Percentiles rank a stretch among this genome's conserved stretches.
phyloP scores from a whole-genome alignment of 345 rosid genomes.

The Pistacia vera region DNA sequence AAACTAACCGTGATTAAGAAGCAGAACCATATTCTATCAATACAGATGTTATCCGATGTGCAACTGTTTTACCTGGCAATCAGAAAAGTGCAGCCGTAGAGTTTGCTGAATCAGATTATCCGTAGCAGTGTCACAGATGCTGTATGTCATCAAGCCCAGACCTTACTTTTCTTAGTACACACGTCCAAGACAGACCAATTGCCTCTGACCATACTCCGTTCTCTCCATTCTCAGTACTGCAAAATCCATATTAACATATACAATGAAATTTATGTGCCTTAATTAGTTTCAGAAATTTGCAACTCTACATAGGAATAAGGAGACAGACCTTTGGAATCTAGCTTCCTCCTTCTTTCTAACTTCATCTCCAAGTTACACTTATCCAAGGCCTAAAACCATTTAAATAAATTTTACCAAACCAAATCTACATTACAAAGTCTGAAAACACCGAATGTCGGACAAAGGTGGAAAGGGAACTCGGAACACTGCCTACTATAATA shows the following conservation, averaged over 20 bases:
- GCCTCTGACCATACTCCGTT: slow-evolving; percentile 96
- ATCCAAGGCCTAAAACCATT: slow-evolving; percentile 66
- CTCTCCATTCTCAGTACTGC: slow-evolving; percentile 82
- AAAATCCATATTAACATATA: slow-evolving; percentile 9
- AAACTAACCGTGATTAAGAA: slow-evolving; percentile 66
- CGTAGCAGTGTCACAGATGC: slow-evolving; percentile 86
- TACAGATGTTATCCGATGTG: slow-evolving; percentile 87
- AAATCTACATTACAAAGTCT: background rate
- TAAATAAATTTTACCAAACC: slow-evolving; percentile 10
- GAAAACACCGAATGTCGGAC: background rate
- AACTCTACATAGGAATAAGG: background rate
- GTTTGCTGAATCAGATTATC: slow-evolving; percentile 86
- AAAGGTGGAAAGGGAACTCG: background rate
- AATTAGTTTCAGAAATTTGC: background rate
- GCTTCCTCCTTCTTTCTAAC: slow-evolving; percentile 79
- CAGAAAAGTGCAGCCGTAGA: slow-evolving; percentile 57
- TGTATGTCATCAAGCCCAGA: slow-evolving; percentile 88
- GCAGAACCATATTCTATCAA: slow-evolving; percentile 85
- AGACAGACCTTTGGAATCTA: slow-evolving; percentile 55
- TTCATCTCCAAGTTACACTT: slow-evolving; percentile 91
- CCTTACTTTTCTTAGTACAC: slow-evolving; percentile 81
- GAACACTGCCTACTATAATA: background rate
- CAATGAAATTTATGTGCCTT: background rate
- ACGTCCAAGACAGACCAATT: slow-evolving; percentile 80
- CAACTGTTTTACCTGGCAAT: slow-evolving; percentile 75